A percentile compares a stretch with the other conserved stretches of the same genome.
Evolutionary conservation across 169 alveolate species (phyloP).

Genomic region (Plasmodium sp.): DNA sequence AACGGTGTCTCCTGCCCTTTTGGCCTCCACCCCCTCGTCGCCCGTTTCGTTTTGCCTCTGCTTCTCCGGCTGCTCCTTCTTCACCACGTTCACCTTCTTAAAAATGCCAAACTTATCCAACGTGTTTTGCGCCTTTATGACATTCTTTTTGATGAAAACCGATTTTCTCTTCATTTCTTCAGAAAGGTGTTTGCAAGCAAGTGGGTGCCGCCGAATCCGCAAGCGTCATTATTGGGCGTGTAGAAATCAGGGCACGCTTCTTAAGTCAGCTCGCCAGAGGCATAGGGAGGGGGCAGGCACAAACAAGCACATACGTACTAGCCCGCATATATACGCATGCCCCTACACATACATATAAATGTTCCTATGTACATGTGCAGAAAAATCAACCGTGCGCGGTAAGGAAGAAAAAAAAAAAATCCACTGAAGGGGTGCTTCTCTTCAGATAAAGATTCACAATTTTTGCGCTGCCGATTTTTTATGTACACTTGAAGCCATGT

Average conservation of each 20-base stretch:
- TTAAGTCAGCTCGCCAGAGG: background rate
- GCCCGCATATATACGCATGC: background rate
- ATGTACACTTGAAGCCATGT: background rate
- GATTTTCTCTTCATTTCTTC: constrained; percentile 71
- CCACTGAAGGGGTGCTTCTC: background rate
- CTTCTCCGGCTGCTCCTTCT: constrained; percentile 1
- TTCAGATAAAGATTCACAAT: background rate
- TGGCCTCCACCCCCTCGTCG: background rate
- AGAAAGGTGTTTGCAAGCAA: background rate
- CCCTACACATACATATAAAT: background rate
- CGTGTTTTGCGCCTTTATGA: constrained; percentile 56
- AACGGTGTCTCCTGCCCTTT: background rate
- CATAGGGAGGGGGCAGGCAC: background rate
- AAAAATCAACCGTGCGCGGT: background rate
- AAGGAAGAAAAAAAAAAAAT: too few species aligned
- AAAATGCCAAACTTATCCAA: constrained; percentile 74
- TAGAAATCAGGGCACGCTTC: background rate
- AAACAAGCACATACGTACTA: background rate
- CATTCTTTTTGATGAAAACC: constrained; percentile 21
- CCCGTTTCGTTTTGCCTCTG: background rate
- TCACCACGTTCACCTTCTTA: constrained; percentile 33
- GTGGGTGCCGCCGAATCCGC: background rate
- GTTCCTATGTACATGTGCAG: background rate
- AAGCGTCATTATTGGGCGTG: constrained; percentile 5
- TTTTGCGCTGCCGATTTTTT: background rate